Percentiles rank a stretch among this genome's conserved stretches.
Evolutionary conservation across 176 grass and related monocot genomes (phyloP).

Genomic region (Tillandsia fasciculata): DNA sequence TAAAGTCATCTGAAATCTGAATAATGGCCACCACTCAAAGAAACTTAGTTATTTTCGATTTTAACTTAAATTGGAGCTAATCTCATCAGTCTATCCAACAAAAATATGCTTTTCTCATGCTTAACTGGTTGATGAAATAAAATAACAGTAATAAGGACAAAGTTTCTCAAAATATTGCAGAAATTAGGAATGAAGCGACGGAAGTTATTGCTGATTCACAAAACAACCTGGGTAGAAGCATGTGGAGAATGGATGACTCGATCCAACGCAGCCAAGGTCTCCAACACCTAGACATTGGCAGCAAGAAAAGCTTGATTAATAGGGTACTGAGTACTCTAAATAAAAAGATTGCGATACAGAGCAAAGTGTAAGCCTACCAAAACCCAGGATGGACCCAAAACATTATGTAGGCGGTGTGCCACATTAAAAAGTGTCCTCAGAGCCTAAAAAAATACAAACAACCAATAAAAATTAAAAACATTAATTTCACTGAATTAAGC

Average conservation of each 20-base stretch:
- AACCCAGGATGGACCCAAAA: slow-evolving; percentile 88
- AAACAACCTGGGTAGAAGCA: slow-evolving; percentile 82
- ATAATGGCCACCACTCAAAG: too few relatives aligned
- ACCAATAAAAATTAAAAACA: slow-evolving; percentile 14
- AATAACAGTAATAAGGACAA: slow-evolving; percentile 1
- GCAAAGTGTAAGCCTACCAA: slow-evolving; percentile 41
- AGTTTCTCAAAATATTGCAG: neutral
- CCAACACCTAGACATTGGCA: slow-evolving; percentile 49
- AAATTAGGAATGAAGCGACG: slow-evolving; percentile 7
- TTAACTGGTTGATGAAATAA: neutral
- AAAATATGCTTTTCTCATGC: neutral
- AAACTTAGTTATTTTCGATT: too few relatives aligned
- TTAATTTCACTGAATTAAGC: neutral
- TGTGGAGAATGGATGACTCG: slow-evolving; percentile 94
- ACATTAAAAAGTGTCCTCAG: slow-evolving; percentile 97
- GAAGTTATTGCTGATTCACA: slow-evolving; percentile 6
- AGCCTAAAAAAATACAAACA: slow-evolving; percentile 41
- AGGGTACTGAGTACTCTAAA: too few relatives aligned
- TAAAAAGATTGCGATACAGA: neutral
- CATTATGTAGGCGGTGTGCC: slow-evolving; percentile 96
- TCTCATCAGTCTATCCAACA: neutral
- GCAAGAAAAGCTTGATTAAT: neutral
- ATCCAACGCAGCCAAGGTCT: slow-evolving; percentile 96
- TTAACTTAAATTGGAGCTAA: too few relatives aligned
- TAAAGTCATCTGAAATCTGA: too few relatives aligned